Conservation (phyloP, 768 basidiomycete species). For the Pulveroboletus sp. region DNA sequence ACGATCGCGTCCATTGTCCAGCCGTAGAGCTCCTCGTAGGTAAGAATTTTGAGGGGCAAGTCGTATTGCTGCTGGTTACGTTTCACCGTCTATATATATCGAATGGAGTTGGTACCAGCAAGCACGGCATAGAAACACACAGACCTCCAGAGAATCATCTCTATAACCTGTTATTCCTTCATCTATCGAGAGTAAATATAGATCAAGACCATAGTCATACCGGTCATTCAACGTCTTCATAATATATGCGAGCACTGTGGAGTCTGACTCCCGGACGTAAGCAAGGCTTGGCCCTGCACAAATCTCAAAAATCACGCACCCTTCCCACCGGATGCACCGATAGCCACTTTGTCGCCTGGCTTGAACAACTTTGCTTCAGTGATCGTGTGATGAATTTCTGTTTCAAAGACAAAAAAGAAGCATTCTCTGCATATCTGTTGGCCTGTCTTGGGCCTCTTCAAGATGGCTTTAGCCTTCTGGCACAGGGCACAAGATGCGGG, state of each 20-base stretch:
- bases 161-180: conserved; percentile 98
- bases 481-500: conserved; percentile 80
- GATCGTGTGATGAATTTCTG: conserved; percentile 97
- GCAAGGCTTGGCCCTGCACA: not conserved
- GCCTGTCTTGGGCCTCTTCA: conserved; percentile 95
- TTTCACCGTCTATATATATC: conserved; percentile 84
- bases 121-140: conserved; percentile 29
- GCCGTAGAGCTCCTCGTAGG: conserved; percentile 94
- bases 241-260: conserved; percentile 95
- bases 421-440: conserved; percentile 97
- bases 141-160: conserved; percentile 93
- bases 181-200: conserved; percentile 94
- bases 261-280: conserved; percentile 54
- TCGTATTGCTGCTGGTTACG: conserved; percentile 94
- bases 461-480: conserved; percentile 71
- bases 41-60: conserved; percentile 93
- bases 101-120: conserved; percentile 3
- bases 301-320: conserved; percentile 45
- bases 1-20: conserved; percentile 99
- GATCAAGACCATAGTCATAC: conserved; percentile 86
- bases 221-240: conserved; percentile 95
- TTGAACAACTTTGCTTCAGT: conserved; percentile 79
- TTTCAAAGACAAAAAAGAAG: conserved; percentile 97
- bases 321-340: conserved; percentile 98
- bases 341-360: conserved; percentile 89